Conservation (phyloP, 2,329 filamentous ascomycete species). For the Coniochaeta sp. region DNA sequence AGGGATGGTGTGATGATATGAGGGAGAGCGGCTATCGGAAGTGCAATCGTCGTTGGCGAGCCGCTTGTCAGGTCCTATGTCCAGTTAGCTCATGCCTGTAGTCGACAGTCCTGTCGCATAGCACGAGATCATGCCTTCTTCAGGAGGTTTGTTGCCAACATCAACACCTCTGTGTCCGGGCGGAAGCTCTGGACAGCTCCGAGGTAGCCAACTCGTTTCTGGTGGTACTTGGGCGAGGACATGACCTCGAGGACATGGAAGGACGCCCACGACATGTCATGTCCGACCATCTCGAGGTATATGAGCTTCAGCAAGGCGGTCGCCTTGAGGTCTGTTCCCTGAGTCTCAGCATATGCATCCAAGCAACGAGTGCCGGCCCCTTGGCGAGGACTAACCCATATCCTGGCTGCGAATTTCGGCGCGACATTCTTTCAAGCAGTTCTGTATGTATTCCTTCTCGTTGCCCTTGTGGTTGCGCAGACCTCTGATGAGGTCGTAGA, state of each 20-base stretch:
- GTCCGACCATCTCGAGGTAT: slow-evolving; percentile 97
- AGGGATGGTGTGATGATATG: slow-evolving; percentile 91
- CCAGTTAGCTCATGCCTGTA: background rate
- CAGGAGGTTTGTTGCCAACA: slow-evolving; percentile 92
- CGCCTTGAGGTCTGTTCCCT: slow-evolving; percentile 73
- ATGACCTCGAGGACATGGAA: slow-evolving; percentile 99
- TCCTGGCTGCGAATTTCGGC: slow-evolving; percentile 87
- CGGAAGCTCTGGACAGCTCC: slow-evolving; percentile 95
- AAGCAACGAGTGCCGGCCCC: background rate
- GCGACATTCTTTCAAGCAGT: slow-evolving; percentile 90
- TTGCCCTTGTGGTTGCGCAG: slow-evolving; percentile 91
- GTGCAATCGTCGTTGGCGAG: slow-evolving; percentile 67
- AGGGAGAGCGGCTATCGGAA: slow-evolving; percentile 85
- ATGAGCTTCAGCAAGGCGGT: slow-evolving; percentile 92
- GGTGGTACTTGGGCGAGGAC: slow-evolving; percentile 89
- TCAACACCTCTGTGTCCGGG: slow-evolving; percentile 90
- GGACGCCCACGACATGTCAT: slow-evolving; percentile 99
- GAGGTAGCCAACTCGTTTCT: slow-evolving; percentile 92
- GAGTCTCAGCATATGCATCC: slow-evolving; percentile 11
- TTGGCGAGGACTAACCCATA: slow-evolving; percentile 57
- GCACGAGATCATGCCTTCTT: slow-evolving; percentile 56
- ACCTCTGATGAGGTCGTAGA: slow-evolving; percentile 97
- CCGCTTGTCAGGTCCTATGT: slow-evolving; percentile 64
- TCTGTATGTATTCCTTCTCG: slow-evolving; percentile 92
- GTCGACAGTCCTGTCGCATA: background rate